A percentile compares a stretch with the other conserved stretches of the same genome.
These are phyloP conservation scores for Saraca asoca DNA, from an alignment of 331 rosid species.

Conservation along the genomic window DNA sequence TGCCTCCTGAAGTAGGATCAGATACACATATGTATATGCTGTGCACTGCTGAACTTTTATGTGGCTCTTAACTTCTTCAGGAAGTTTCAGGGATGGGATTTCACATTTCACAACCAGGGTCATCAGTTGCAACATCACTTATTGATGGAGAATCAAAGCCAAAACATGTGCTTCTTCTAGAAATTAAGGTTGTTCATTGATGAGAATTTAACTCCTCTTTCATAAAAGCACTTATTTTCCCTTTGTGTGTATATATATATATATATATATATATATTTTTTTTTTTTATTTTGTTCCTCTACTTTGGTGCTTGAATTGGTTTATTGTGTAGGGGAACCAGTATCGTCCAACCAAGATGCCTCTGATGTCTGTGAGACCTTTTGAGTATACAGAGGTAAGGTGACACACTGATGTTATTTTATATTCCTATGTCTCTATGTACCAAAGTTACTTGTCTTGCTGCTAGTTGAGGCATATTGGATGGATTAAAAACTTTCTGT, in stretches of 20 bases:
- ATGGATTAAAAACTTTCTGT: background rate
- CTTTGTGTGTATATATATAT: background rate
- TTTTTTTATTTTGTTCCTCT: background rate
- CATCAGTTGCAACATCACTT: constrained; percentile 97
- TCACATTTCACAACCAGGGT: constrained; percentile 98
- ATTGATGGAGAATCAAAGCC: constrained; percentile 99
- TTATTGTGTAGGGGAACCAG: constrained; percentile 73
- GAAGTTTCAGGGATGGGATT: constrained; percentile 99
- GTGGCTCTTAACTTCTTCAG: constrained; percentile 51
- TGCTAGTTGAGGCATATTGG: background rate
- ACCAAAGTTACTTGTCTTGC: constrained; percentile 4
- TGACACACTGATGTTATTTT: constrained; percentile 26
- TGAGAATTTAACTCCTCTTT: constrained; percentile 16
- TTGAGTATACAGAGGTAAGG: constrained; percentile 87
- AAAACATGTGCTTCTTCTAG: constrained; percentile 89
- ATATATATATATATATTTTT: too few relatives aligned
- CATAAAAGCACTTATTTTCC: constrained; percentile 28
- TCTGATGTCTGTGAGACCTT: constrained; percentile 86
- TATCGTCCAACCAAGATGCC: constrained; percentile 99
- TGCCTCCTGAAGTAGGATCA: constrained; percentile 2
- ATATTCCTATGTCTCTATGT: constrained; percentile 15
- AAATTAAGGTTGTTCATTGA: constrained; percentile 74
- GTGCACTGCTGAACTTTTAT: constrained; percentile 21
- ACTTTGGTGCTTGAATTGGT: constrained; percentile 28
- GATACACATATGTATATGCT: background rate